phyloP scores from a whole-genome alignment of 352 stramenopile species.

The Phytophthora europaea region DNA sequence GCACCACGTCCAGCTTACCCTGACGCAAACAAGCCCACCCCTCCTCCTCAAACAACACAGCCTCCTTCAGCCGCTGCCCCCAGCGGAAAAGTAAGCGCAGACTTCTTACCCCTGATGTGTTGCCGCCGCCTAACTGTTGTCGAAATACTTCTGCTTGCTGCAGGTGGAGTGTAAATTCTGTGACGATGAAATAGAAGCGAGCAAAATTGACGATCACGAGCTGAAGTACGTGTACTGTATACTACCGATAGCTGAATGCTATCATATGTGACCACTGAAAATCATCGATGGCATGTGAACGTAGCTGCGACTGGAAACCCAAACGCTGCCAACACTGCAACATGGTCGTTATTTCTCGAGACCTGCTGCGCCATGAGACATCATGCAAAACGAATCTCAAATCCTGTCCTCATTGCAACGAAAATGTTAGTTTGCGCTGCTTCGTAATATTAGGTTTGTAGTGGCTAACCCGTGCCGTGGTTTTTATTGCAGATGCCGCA shows the following conservation, averaged over 20 bases:
- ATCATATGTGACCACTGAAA: background rate
- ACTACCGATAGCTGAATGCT: background rate
- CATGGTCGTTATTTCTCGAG: conserved; percentile 83
- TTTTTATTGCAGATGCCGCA: conserved; percentile 56
- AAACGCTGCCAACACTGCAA: conserved; percentile 85
- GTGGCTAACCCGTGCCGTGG: background rate
- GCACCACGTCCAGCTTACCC: background rate
- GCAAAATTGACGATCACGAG: conserved; percentile 73
- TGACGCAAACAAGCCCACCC: conserved; percentile 23
- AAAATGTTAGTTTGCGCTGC: conserved; percentile 47
- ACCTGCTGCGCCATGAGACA: conserved; percentile 69
- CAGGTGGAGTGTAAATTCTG: conserved; percentile 85
- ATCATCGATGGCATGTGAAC: background rate
- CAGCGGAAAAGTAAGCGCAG: conserved; percentile 26
- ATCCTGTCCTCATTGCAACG: conserved; percentile 71
- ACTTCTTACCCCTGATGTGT: background rate
- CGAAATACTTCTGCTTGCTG: background rate
- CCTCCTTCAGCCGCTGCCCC: background rate
- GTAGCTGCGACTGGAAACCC: conserved; percentile 82
- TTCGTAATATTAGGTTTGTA: background rate
- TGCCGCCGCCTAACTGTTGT: background rate
- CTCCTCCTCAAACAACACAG: conserved; percentile 1
- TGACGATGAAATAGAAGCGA: conserved; percentile 68
- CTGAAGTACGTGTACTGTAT: conserved; percentile 44
- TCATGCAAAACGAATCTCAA: conserved; percentile 77